Percentiles rank a stretch among this genome's conserved stretches.
Evolutionary conservation across 2,329 filamentous ascomycete species (phyloP).

Genomic region (Bertia moriformis): DNA sequence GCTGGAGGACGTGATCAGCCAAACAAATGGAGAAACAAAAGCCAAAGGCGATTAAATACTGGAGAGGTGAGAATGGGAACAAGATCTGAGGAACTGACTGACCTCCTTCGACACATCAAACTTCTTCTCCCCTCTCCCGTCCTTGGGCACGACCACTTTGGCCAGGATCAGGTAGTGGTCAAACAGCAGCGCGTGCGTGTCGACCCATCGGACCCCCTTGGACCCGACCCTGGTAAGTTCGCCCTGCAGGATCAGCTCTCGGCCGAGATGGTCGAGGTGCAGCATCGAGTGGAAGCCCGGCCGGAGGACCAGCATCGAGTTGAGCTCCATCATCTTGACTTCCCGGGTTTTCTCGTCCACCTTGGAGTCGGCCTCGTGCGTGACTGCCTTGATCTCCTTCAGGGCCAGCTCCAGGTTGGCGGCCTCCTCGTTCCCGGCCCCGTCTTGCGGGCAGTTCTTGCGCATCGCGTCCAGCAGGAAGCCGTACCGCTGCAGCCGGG

Average conservation of each 20-base stretch:
- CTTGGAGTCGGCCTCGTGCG: conserved; percentile 77
- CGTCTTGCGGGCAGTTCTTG: conserved; percentile 68
- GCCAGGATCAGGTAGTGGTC: conserved; percentile 92
- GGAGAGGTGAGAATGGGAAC: no score
- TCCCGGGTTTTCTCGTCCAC: conserved; percentile 87
- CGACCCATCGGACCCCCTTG: conserved; percentile 82
- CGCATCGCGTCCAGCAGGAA: conserved; percentile 71
- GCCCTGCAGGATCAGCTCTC: conserved; percentile 75
- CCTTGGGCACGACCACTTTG: conserved; percentile 61
- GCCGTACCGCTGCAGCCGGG: conserved; percentile 77
- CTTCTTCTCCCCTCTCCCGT: conserved; percentile 59
- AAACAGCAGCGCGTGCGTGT: conserved; percentile 84
- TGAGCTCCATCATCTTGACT: conserved; percentile 73
- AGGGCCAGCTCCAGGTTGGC: conserved; percentile 69
- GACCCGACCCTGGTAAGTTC: conserved; percentile 79
- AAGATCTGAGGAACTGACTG: conserved; percentile 14
- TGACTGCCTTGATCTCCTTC: conserved; percentile 79
- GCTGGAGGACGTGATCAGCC: conserved; percentile 24
- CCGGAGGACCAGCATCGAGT: conserved; percentile 68
- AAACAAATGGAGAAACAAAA: background rate
- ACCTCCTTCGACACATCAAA: conserved; percentile 90
- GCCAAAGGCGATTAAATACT: conserved; percentile 1
- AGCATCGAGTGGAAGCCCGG: conserved; percentile 80
- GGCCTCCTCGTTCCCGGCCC: conserved; percentile 90
- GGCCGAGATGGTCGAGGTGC: conserved; percentile 84